Percentiles rank a stretch among this genome's conserved stretches.
Evolutionary conservation across 176 grass and related monocot species (phyloP).

Genomic region (Neostapfia colusana): DNA sequence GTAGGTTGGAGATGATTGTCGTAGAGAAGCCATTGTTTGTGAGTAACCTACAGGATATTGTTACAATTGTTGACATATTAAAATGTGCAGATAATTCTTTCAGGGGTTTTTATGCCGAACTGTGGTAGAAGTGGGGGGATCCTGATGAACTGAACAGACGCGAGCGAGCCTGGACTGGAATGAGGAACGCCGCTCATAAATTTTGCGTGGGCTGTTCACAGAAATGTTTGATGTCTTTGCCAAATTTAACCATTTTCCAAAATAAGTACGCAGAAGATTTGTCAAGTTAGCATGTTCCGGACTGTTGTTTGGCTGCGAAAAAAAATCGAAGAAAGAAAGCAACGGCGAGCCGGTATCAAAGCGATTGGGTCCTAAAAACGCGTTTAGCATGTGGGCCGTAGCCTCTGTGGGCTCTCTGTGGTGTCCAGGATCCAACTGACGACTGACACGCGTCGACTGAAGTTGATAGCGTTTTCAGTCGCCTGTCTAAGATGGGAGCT

Average conservation of each 20-base stretch:
- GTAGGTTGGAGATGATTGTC: constrained; percentile 57
- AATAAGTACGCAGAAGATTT: no score
- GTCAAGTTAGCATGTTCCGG: no score
- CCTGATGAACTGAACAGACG: background rate
- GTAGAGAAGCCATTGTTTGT: constrained; percentile 58
- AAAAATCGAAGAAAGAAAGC: no score
- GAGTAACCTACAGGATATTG: constrained; percentile 61
- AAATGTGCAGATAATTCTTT: constrained; percentile 76
- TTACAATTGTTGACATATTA: constrained; percentile 55
- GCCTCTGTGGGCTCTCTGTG: no score
- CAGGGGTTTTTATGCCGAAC: constrained; percentile 7
- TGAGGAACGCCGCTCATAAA: background rate
- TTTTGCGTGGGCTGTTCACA: background rate
- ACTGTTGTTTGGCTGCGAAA: no score
- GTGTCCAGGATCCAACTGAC: no score
- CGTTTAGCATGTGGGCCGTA: no score
- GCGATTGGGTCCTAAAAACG: no score
- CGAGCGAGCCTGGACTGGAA: background rate
- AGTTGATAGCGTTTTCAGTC: no score
- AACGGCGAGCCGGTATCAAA: no score
- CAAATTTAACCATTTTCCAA: background rate
- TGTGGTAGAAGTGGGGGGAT: background rate
- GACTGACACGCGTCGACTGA: no score
- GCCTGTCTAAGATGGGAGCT: no score
- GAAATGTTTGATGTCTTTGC: background rate